Evolutionary conservation across 352 stramenopile species (phyloP), one percentile per base, ranked within the genome.

Genomic region (Phytophthora pseudosyringae): DNA sequence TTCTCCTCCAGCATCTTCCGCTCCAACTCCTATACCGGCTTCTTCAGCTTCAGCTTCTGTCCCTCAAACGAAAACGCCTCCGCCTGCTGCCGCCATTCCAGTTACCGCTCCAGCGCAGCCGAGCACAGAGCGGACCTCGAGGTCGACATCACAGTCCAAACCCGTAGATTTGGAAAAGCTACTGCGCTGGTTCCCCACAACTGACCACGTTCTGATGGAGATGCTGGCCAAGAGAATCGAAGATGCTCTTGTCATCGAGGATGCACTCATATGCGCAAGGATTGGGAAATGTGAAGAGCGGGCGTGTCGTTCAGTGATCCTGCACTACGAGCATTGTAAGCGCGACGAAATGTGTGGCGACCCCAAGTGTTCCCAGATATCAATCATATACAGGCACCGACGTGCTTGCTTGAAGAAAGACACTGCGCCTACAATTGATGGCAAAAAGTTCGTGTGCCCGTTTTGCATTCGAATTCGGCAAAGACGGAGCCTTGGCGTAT

Each of bases 391-490:
- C 41, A 33, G 29, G 12, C 77, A 86, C 55, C 49, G 64, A 3
- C 61, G 66, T n/a, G 38, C 29, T 33, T 86, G 77, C 36, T 36
- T 46, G 12, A 64, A 62, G 41, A 75, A 70, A 33, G 44, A 63
- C 13, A 60, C 25, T 36, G 8, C 63, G 2, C 11, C 41, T 28
- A n/a, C 43, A 18, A 33, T 5, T 25, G 48, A 66, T 46, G 51
- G 16, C n/a, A 71, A 67, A 40, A 49, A 28, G 41, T 36, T 41
- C 10, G 51, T 69, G 44, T 81, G 77, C 50, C 71, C 74, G 13
- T 80, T 86, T 69, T 86, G 77, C 46, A 67, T 81, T 59, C 71
- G 72, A 28, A 73, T 83, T 41, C 53, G 46, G 1, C 67, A 80
- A 61, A 46, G 75, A 46, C 64, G 71, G 32, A 75, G 51, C 36